phyloP scores from a whole-genome alignment of 192 early-diverging fungal genomes.

The Coemansia sp. region DNA sequence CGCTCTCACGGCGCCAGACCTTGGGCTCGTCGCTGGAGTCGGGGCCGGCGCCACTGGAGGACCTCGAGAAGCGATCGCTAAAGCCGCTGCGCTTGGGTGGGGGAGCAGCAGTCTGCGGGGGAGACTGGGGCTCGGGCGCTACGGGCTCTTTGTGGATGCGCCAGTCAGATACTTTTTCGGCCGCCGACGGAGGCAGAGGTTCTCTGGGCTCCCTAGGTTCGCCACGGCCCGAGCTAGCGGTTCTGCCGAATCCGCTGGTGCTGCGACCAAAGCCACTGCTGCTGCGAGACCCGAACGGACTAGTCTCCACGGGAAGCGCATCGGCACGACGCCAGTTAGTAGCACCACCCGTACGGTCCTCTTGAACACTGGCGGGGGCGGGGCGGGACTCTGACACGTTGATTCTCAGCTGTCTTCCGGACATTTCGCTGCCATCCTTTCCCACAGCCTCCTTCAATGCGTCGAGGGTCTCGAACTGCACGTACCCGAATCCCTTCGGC shows the following conservation, averaged over 20 bases:
- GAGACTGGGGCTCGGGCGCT: neutral
- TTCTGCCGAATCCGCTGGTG: slow-evolving; percentile 3
- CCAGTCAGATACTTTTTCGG: slow-evolving; percentile 33
- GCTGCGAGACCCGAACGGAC: slow-evolving; percentile 35
- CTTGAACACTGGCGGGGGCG: neutral
- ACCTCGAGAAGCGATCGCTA: slow-evolving; percentile 28
- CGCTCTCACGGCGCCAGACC: slow-evolving; percentile 1
- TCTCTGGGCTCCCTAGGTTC: slow-evolving; percentile 21
- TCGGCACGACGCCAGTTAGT: slow-evolving; percentile 37
- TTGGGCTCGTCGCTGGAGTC: slow-evolving; percentile 14
- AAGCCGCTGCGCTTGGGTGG: neutral
- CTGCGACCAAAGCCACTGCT: slow-evolving; percentile 31
- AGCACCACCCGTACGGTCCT: slow-evolving; percentile 14
- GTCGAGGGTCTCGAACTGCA: slow-evolving; percentile 87
- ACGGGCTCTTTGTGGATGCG: slow-evolving; percentile 31
- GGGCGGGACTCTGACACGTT: slow-evolving; percentile 82
- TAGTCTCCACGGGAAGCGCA: neutral
- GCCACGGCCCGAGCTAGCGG: slow-evolving; percentile 2
- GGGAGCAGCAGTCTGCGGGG: neutral
- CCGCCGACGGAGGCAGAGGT: slow-evolving; percentile 24
- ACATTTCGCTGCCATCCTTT: slow-evolving; percentile 52
- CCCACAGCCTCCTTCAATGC: slow-evolving; percentile 78
- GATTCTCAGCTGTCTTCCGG: slow-evolving; percentile 73
- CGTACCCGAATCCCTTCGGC: slow-evolving; percentile 94
- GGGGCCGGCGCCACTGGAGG: slow-evolving; percentile 22